These are phyloP conservation scores for Aspergillus sparsus DNA, from an alignment of 495 filamentous ascomycete species.

Conservation along the genomic window DNA sequence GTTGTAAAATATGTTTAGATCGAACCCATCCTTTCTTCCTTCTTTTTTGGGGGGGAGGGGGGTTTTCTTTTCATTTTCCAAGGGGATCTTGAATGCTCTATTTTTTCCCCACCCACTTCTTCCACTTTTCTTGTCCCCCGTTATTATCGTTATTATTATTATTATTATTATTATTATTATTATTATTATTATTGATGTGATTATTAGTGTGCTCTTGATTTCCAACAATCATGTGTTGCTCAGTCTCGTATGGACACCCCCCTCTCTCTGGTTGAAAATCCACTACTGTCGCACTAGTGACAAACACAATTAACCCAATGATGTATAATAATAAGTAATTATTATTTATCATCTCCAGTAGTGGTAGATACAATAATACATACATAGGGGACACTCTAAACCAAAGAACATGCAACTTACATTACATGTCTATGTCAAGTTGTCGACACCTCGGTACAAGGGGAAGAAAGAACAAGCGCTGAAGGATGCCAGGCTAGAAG, in stretches of 20 bases:
- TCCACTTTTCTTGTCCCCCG: not conserved
- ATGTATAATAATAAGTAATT: slow-evolving; percentile 19
- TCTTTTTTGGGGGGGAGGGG: not conserved
- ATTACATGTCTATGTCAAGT: no score
- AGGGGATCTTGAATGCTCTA: not conserved
- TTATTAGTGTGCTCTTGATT: slow-evolving; percentile 8
- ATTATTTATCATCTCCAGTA: slow-evolving; percentile 1
- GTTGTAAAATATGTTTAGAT: slow-evolving; percentile 1
- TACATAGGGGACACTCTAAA: not conserved
- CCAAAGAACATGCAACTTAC: no score
- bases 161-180: not conserved
- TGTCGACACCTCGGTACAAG: no score
- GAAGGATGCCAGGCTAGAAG: no score
- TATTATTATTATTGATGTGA: slow-evolving; percentile 11
- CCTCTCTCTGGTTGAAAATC: slow-evolving; percentile 21
- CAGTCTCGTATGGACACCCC: slow-evolving; percentile 10
- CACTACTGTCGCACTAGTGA: slow-evolving; percentile 35
- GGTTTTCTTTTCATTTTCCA: not conserved
- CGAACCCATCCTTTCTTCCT: not conserved
- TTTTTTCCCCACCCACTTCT: slow-evolving; percentile 6
- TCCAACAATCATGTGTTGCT: slow-evolving; percentile 18
- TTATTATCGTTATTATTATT: not conserved
- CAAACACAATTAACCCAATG: slow-evolving; percentile 30
- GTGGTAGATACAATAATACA: not conserved
- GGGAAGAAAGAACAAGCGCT: no score